Evolutionary conservation across 208 protist genomes (phyloP).

Genomic region (Acanthamoeba lugdunensis): DNA sequence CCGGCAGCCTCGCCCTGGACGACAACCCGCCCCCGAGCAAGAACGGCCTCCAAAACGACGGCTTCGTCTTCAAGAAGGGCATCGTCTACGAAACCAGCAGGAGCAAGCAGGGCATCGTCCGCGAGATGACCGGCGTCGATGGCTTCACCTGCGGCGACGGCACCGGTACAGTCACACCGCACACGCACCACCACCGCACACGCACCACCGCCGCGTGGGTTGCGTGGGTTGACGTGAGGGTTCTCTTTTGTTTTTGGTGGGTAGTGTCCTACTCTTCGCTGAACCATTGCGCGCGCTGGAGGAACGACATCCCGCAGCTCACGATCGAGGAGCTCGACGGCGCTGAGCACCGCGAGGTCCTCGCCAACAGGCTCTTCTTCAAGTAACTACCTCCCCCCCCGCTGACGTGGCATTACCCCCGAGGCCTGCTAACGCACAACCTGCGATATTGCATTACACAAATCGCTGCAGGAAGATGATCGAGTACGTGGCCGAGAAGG

Average conservation of each 20-base stretch:
- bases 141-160: conserved; percentile 12
- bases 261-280: conserved; percentile 32
- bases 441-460: not conserved
- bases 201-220: not conserved
- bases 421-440: too few species aligned
- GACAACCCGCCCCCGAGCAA: not conserved
- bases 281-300: conserved; percentile 48
- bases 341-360: conserved; percentile 54
- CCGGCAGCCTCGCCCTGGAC: conserved; percentile 12
- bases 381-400: not conserved
- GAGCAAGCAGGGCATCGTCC: conserved; percentile 46
- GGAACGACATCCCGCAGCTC: conserved; percentile 38
- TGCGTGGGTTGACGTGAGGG: not conserved
- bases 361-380: conserved; percentile 64
- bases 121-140: conserved; percentile 24
- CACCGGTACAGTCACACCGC: not conserved
- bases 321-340: conserved; percentile 59
- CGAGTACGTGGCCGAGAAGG: conserved; percentile 63
- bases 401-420: not conserved
- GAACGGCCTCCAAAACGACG: not conserved
- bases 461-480: conserved; percentile 24
- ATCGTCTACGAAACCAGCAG: conserved; percentile 24
- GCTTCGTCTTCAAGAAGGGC: conserved; percentile 38
- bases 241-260: not conserved
- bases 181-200: not conserved